Conservation (phyloP, 2,329 filamentous ascomycete genomes). For the Neonectria magnoliae region DNA sequence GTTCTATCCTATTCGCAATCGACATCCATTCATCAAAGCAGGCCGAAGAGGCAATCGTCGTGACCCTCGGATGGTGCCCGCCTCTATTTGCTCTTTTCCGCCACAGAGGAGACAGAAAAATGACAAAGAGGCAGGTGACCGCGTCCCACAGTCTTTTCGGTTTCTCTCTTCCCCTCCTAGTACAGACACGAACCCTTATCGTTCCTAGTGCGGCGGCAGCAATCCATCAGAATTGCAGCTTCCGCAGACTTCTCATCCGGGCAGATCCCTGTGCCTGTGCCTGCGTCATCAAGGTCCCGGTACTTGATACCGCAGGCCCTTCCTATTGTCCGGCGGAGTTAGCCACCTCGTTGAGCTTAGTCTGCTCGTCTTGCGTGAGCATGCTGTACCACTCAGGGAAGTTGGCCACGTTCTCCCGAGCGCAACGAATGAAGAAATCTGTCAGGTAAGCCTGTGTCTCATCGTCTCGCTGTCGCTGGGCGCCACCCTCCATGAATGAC, state of each 20-base stretch:
- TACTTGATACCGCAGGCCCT: conserved; percentile 16
- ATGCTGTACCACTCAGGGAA: conserved; percentile 68
- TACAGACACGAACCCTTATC: background rate
- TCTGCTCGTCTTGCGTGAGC: conserved; percentile 65
- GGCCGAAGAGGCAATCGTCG: conserved; percentile 8
- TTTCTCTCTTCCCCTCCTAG: background rate
- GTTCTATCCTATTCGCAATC: conserved; percentile 36
- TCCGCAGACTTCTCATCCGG: conserved; percentile 20
- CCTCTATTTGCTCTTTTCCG: conserved; percentile 28
- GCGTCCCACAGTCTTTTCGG: conserved; percentile 1
- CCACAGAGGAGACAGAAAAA: conserved; percentile 12
- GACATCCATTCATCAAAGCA: conserved; percentile 35
- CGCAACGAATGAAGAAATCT: conserved; percentile 78
- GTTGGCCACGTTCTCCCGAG: conserved; percentile 64
- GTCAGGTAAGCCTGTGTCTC: conserved; percentile 88
- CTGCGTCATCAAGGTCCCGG: conserved; percentile 11
- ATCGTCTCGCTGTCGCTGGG: conserved; percentile 78
- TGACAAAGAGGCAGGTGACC: conserved; percentile 11
- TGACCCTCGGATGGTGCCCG: conserved; percentile 5
- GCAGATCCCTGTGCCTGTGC: conserved; percentile 11
- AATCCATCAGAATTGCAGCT: conserved; percentile 7
- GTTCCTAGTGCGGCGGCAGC: background rate
- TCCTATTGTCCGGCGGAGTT: conserved; percentile 46
- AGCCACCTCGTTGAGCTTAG: conserved; percentile 65
- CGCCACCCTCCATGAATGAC: conserved; percentile 73